Base-by-base conservation (phyloP, 495 filamentous ascomycete genomes). In the Penicillium dipodomyicola region DNA sequence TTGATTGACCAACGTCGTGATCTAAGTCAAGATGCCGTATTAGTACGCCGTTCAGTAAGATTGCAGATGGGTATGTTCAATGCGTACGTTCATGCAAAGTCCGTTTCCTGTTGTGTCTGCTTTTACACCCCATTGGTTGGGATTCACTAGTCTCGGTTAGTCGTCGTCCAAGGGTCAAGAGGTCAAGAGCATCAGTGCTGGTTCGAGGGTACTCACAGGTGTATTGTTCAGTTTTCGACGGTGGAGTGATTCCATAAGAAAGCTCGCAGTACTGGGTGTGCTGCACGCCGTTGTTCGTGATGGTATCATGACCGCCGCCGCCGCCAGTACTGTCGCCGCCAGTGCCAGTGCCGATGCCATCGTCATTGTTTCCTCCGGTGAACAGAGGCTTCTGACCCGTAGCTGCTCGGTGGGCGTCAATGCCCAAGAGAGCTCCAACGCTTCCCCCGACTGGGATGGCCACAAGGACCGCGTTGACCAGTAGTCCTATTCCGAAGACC, bases 371-470 rank as follows among this genome's bases (percentile, higher is more conserved):
- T 12, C 52, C 48, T 4, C 50, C 52, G 41, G 58, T 58, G 62
- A 72, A 72, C 15, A 72, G 52, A 41, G 65, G 61, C 12, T 58
- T 45, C 53, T 67, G 62, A 32, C 67, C 65, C 27, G 56, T 64
- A 12, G 72, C 67, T 7, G 64, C 45, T 30, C 68, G 69, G 43
- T 72, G 67, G n/a, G 63, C 62, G 20, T 77, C 71, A 51, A 77
- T 72, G 5, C 72, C 75, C 15, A 75, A 52, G 7, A 75, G 54
- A 9, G 72, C 62, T 17, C 74, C 74, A 12, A 77, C 46, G 10
- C 69, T 68, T 19, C 63, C 66, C 14, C 71, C 75, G 49, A 77
- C 67, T 12, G 75, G 75, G 35, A 77, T 68, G 14, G 64, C 70
- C 37, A 75, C 47, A 7, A 77, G 68, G 53, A 59, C 49, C 10